phyloP scores from a whole-genome alignment of 2,329 filamentous ascomycete species.

The Xylaria sp. region DNA sequence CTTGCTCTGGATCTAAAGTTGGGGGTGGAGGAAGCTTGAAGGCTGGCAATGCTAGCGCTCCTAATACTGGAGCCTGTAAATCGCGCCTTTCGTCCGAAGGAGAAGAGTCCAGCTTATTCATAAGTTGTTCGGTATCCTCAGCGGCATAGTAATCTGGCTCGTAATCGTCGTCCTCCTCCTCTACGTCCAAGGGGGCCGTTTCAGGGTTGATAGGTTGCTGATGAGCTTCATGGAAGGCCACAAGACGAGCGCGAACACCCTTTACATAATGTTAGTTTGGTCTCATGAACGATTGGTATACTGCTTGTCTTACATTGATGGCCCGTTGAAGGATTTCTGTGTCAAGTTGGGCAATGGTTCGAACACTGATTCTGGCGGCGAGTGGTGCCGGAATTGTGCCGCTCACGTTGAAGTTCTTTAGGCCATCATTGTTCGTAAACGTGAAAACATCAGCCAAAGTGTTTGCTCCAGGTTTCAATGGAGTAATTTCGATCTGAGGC shows the following conservation, averaged over 20 bases:
- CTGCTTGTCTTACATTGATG: constrained; percentile 63
- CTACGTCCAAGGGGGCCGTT: constrained; percentile 66
- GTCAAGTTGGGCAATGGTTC: constrained; percentile 75
- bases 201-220: constrained; percentile 61
- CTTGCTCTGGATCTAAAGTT: constrained; percentile 72
- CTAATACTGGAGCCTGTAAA: constrained; percentile 52
- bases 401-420: constrained; percentile 80
- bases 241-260: constrained; percentile 59
- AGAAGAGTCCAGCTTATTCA: constrained; percentile 76
- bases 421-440: constrained; percentile 74
- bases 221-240: constrained; percentile 49
- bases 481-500: constrained; percentile 62
- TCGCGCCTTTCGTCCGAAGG: constrained; percentile 59
- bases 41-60: constrained; percentile 70
- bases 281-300: not conserved
- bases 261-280: constrained; percentile 32
- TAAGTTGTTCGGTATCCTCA: constrained; percentile 77
- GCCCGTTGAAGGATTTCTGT: constrained; percentile 71
- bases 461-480: constrained; percentile 75
- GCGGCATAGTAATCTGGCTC: constrained; percentile 83
- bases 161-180: constrained; percentile 89
- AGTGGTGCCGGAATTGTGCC: constrained; percentile 75
- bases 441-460: constrained; percentile 86
- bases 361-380: constrained; percentile 80
- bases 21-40: constrained; percentile 82